Base-by-base conservation (phyloP, 1,284 basidiomycete genomes). In the Phenoliferia sp. region DNA sequence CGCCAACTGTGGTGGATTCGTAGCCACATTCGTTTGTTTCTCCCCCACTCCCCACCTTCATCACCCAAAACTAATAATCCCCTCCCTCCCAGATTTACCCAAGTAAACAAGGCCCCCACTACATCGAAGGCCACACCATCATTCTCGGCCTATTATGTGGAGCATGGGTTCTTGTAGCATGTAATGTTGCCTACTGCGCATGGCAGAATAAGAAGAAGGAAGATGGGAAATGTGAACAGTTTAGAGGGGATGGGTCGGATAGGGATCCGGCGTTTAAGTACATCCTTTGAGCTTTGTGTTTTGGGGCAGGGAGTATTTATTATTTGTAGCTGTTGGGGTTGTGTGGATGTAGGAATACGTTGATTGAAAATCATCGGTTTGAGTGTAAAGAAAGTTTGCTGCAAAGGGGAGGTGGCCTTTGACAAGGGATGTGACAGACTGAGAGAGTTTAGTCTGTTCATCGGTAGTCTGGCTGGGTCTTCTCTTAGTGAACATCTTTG, bases 51-150 rank as follows among this genome's bases (percentile, higher is more conserved):
- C 17, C 52, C 16, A 15, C 12, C 19, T 28, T 28, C 2, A 5
- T 3, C 52, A 15, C 52, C 19, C 3, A 55, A 44, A 12, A 44
- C 39, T 15, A 44, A 15, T 44, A 12, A 22, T 44, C 12, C 12
- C 12, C 52, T 26, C 12, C 17, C 22, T 54, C 28, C 6, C 28
- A 56, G 55, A 56, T 56, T 32, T 56, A 56, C 55, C 55, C 55
- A 9, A 32, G 29, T 2, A 17, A 1, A 7, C 55, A 56, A 32
- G 55, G 55, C 26, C 55, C 55, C 9, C 17, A 28, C 28, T 56
- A 56, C 28, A 32, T 56, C 55, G 55, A 56, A 56, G 55, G 55
- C 28, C 55, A 56, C 28, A 56, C 55, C 19, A 31, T 56, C 22
- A 32, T 56, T 10, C 55, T 56, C 55, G 55, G 55, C 55, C 29